These are phyloP conservation scores for Dicorynia guianensis DNA, from an alignment of 306 rosid species.

Conservation along the genomic window DNA sequence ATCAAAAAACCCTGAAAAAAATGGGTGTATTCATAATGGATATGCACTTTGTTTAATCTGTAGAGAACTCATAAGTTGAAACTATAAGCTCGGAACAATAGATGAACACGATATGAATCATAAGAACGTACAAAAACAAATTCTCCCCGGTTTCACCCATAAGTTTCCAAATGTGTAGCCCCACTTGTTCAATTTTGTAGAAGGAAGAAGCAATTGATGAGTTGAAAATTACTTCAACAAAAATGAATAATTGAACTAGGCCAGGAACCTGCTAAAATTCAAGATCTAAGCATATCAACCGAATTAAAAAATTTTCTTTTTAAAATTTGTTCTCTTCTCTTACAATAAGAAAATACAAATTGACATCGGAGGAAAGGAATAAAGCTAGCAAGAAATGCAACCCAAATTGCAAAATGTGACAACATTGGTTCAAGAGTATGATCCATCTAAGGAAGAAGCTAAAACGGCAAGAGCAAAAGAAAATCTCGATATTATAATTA, in stretches of 20 bases:
- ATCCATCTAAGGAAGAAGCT: neutral
- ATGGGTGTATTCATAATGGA: neutral
- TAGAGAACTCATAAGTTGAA: neutral
- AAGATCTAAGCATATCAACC: conserved; percentile 24
- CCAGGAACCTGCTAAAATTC: neutral
- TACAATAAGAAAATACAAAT: conserved; percentile 10
- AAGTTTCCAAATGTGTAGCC: neutral
- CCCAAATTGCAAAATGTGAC: conserved; percentile 35
- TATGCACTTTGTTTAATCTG: conserved; percentile 27
- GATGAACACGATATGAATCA: conserved; percentile 10
- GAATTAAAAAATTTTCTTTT: neutral
- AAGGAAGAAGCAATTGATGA: conserved; percentile 2
- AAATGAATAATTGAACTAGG: neutral
- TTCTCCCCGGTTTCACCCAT: neutral
- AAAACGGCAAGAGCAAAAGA: neutral
- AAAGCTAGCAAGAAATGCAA: conserved; percentile 1
- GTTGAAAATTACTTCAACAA: conserved; percentile 19
- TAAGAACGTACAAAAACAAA: conserved; percentile 1
- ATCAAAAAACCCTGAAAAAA: neutral
- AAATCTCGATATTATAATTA: conserved; percentile 10
- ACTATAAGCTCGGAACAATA: neutral
- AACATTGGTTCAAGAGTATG: conserved; percentile 44
- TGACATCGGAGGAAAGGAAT: conserved; percentile 18
- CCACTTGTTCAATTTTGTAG: conserved; percentile 20
- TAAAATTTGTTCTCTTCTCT: neutral